Evolutionary conservation across 1,139 yeast genomes (phyloP), one percentile per base, ranked within the genome.

Genomic region (Kodamaea anthophila): DNA sequence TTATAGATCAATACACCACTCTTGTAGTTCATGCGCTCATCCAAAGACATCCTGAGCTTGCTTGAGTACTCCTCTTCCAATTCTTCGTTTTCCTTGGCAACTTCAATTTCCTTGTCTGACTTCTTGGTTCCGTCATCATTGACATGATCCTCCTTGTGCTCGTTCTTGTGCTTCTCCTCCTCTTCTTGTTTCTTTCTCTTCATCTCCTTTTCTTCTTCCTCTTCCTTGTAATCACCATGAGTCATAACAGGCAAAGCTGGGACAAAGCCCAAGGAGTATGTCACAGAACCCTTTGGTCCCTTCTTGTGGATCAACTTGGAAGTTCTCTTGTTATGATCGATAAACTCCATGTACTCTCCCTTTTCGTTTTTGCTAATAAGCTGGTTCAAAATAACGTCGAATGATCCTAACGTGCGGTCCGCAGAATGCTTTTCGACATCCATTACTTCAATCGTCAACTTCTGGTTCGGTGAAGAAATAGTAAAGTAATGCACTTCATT

Each of bases 331-430:
- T 76, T 73, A 9, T 68, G 60, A 40, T 77, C 81, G 26, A 71
- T 60, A 38, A 71, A 64, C 46, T 78, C 84, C 33, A 74, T 54
- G 44, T 80, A 85, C 37, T 74, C 68, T 10, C 84, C 86, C 34
- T 68, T 65, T 35, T 78, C 82, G 41, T 83, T 72, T 49, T 74
- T 77, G 40, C 72, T 70, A 47, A 91, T 77, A 44, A 85, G 61
- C 18, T 79, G 84, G 35, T 68, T 63, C 38, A 85, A 61, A 43
- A 75, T 73, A 15, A 91, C 63, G 45, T 79, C 81, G 55, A 82
- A 80, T 9, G 80, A 70, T 32, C 99, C 98, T 35, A 91, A 70
- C 7, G 94, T 74, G 51, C 96, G 76, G 55, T 93, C 98, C 24
- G 77, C 74, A 13, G 81, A 74, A 34, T 64, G 70, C 36, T 70